Evolutionary conservation across 805 yeast species (phyloP), one percentile per base, ranked within the genome.

Genomic region (Babjeviella inositovora): DNA sequence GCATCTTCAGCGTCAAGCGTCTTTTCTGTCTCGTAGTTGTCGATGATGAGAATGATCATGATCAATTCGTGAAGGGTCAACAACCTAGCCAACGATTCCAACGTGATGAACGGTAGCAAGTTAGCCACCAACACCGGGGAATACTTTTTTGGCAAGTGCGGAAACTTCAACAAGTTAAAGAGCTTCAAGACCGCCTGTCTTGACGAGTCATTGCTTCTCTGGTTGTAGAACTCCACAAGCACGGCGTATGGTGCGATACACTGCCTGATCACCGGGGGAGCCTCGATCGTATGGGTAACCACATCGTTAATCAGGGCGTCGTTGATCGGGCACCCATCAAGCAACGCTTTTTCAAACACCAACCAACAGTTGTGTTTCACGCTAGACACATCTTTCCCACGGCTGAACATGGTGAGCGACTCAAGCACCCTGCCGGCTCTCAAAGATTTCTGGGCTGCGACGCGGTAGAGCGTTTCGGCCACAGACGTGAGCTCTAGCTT

Each of bases 171-270:
- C 8, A 70, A 40, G 18, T 48, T 43, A 8, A 50, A 31, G n/a
- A 57, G 25, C 23, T 45, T 46, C 4, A 30, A 24, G 20, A 56
- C 33, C 5, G 56, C 39, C 5, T 30, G 20, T 19, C 34, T 32
- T 13, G 35, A 35, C 1, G 48, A 39, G 5, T 47, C 43, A 6
- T 34, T 27, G 5, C 28, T 23, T 25, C 41, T 33, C 6, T 50
- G 39, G 10, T 46, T 44, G 38, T 60, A 59, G 34, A 63, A 69
- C 29, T 60, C 60, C 28, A 54, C 53, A 13, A 77, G 48, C 1
- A 73, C 64, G 2, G 74, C 82, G 39, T 75, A 70, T 21, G 90
- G 90, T 5, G 87, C 50, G 23, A 77, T 41, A 13, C 76, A 62
- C 41, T 76, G 85, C 32, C 70, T 62, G 35, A 77, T 55, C 2